These are phyloP conservation scores for Bryopsis sp. DNA, from an alignment of 139 green algal genomes.

Conservation along the genomic window DNA sequence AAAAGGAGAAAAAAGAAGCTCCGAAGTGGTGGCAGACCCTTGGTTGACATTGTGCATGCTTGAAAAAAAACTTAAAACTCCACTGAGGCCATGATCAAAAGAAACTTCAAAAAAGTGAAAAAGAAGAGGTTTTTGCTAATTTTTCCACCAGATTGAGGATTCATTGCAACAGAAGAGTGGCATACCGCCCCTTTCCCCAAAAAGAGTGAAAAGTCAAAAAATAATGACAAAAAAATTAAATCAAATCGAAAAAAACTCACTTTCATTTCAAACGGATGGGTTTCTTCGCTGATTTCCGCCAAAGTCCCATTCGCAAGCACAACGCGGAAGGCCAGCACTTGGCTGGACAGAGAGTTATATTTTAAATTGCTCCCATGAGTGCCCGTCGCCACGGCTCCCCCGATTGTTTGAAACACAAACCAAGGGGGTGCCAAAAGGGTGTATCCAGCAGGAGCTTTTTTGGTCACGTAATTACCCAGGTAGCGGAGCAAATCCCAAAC, in stretches of 20 bases:
- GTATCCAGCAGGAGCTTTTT: neutral
- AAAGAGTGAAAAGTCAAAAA: too few species aligned
- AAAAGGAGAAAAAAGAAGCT: too few species aligned
- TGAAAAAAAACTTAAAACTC: too few species aligned
- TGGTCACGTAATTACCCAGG: constrained; percentile 10
- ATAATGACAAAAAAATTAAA: neutral
- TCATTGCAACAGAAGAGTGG: too few species aligned
- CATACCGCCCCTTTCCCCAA: too few species aligned
- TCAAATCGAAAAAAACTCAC: constrained; percentile 10
- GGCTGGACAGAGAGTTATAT: constrained; percentile 5
- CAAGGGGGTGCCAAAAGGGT: neutral
- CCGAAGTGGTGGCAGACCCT: too few species aligned
- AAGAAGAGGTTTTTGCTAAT: too few species aligned
- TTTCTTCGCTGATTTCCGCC: constrained; percentile 35
- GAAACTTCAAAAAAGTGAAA: too few species aligned
- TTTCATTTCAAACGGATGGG: constrained; percentile 44
- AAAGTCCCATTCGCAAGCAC: constrained; percentile 68
- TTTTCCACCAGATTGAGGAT: too few species aligned
- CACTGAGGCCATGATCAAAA: too few species aligned
- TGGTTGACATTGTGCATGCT: too few species aligned
- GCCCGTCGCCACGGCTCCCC: constrained; percentile 6
- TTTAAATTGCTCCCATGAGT: constrained; percentile 14
- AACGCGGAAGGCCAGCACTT: constrained; percentile 44
- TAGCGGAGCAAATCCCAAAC: constrained; percentile 7
- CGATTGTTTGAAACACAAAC: neutral